phyloP scores from a whole-genome alignment of 2,329 filamentous ascomycete genomes.

The Lachnellula arida region DNA sequence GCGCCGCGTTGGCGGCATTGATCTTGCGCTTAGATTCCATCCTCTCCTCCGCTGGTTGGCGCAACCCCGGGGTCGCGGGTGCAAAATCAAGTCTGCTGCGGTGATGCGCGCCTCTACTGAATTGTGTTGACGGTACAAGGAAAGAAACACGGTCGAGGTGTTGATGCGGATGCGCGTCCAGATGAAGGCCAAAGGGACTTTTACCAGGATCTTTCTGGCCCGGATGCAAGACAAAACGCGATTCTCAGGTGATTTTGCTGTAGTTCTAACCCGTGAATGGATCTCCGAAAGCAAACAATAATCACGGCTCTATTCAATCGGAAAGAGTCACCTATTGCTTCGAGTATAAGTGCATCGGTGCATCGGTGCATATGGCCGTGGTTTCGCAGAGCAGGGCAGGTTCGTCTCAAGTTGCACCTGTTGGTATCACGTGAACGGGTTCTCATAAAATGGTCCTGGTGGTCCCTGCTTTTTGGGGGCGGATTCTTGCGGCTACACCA shows the following conservation, averaged over 20 bases:
- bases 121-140: conserved; percentile 15
- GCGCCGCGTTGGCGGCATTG: conserved; percentile 37
- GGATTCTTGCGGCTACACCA: too few species aligned
- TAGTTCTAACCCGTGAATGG: too few species aligned
- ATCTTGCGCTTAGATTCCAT: conserved; percentile 52
- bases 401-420: too few species aligned
- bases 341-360: too few species aligned
- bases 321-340: too few species aligned
- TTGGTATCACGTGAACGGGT: too few species aligned
- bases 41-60: conserved; percentile 6
- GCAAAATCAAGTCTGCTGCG: conserved; percentile 1
- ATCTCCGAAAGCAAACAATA: too few species aligned
- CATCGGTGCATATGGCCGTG: too few species aligned
- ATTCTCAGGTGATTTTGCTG: background rate
- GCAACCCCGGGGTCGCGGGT: conserved; percentile 5
- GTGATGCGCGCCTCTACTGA: conserved; percentile 8
- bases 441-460: too few species aligned
- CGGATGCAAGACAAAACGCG: background rate
- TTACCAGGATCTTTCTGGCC: conserved; percentile 8
- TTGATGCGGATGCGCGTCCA: conserved; percentile 12
- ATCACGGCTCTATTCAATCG: too few species aligned
- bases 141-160: conserved; percentile 14
- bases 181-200: conserved; percentile 1
- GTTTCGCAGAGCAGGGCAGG: too few species aligned
- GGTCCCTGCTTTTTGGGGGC: too few species aligned